Conservation (phyloP, 345 rosid genomes). For the Gossypium turneri region DNA sequence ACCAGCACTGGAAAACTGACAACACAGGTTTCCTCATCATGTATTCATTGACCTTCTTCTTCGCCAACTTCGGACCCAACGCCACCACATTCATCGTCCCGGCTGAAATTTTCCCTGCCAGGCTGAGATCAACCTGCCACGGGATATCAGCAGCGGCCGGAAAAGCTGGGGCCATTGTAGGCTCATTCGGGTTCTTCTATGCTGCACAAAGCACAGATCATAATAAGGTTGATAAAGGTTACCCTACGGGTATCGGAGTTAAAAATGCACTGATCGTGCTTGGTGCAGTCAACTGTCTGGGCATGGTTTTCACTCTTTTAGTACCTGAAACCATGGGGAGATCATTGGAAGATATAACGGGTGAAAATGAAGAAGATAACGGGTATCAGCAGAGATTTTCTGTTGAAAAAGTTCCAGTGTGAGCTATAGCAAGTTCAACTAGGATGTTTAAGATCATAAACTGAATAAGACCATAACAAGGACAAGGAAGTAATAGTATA, state of each 20-base stretch:
- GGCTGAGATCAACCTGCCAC: slow-evolving; percentile 55
- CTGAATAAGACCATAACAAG: background rate
- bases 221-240: slow-evolving; percentile 30
- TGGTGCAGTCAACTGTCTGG: slow-evolving; percentile 37
- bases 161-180: slow-evolving; percentile 50
- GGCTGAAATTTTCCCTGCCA: slow-evolving; percentile 51
- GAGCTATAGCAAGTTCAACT: background rate
- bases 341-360: slow-evolving; percentile 49
- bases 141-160: slow-evolving; percentile 55
- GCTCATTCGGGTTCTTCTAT: slow-evolving; percentile 49
- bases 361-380: slow-evolving; percentile 34
- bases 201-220: slow-evolving; percentile 28
- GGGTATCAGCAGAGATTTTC: background rate
- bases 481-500: background rate
- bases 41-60: slow-evolving; percentile 48
- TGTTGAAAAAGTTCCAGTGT: background rate
- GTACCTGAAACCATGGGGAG: slow-evolving; percentile 52
- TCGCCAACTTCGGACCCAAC: slow-evolving; percentile 56
- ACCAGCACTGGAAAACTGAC: slow-evolving; percentile 41
- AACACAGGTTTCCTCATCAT: slow-evolving; percentile 41
- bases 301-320: slow-evolving; percentile 40
- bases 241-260: slow-evolving; percentile 49
- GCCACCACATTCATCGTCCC: slow-evolving; percentile 58
- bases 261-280: slow-evolving; percentile 39
- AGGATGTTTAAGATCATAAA: background rate